Percentiles rank a stretch among this genome's conserved stretches.
Evolutionary conservation across 257 asterid species (phyloP).

Genomic region (Solanum tarijense): DNA sequence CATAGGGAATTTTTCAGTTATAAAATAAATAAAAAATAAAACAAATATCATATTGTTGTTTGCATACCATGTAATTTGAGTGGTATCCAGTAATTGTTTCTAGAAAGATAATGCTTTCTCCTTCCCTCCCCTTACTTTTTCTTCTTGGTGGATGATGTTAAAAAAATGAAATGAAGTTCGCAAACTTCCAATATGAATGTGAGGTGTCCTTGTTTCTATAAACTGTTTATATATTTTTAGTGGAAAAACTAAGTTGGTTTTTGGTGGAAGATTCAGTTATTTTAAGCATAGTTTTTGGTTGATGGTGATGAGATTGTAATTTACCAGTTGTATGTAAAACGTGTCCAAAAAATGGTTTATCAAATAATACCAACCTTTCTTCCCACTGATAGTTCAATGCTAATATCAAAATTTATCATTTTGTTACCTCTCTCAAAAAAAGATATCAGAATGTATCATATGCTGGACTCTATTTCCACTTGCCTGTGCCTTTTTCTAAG

Average conservation of each 20-base stretch:
- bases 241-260: background rate
- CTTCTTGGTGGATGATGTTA: background rate
- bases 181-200: background rate
- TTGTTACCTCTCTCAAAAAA: background rate
- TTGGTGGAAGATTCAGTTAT: background rate
- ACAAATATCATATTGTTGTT: background rate
- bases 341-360: background rate
- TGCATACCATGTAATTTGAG: background rate
- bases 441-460: background rate
- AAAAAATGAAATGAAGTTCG: background rate
- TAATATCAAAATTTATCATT: background rate
- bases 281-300: background rate
- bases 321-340: background rate
- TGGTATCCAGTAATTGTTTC: background rate
- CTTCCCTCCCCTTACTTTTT: background rate
- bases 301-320: background rate
- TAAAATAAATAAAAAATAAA: background rate
- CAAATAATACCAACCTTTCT: background rate
- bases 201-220: background rate
- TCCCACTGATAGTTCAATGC: background rate
- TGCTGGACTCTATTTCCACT: background rate
- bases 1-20: background rate
- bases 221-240: background rate
- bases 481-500: background rate
- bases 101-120: background rate